Base-by-base conservation (phyloP, 768 basidiomycete genomes). In the Multifurca ochricompacta region DNA sequence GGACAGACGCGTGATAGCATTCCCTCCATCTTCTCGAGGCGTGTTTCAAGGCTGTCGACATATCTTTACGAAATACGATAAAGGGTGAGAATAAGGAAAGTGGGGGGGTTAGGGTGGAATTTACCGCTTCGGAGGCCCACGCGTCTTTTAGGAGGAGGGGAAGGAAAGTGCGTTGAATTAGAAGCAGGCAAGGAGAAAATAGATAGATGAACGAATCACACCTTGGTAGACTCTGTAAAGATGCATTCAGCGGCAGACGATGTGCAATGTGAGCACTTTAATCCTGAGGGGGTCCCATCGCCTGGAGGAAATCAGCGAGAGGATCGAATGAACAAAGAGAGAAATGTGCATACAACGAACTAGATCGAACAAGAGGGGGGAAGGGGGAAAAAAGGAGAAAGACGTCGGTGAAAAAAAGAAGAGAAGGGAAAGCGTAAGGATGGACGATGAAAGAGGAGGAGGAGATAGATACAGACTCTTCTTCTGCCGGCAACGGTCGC, bases 11-110 rank as follows among this genome's bases (percentile, higher is more conserved):
- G 59, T 0, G 53, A 51, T 27, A 61, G 16, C 50, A 59, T 47
- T 14, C 50, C 60, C 39, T 59, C 58, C 60, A 61, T 61, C 21
- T 61, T 61, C 35, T 61, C 58, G 10, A 61, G 36, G 37, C 60
- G 58, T 1, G 58, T 52, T 18, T 61, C 60, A 21, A 61, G 54
- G 16, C 53, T 61, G 18, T 61, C 58, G 28, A 53, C 58, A 40
- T 59, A 59, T 19, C 60, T 61, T 30, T 2, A 21, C 3, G 28
- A 19, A n/a, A 32, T 21, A 2, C n/a, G n/a, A n/a, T n/a, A 13
- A 45, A 21, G 31, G 11, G 23, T 34, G 6, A 34, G 16, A 32
- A 25, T 25, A 1, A 37, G 23, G 18, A 21, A 43, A 1, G 16
- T 1, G 32, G 19, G n/a, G 40, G 10, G 9, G 9, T 16, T 18